Conservation (phyloP, 2,329 filamentous ascomycete species). For the Pestalotiopsis sp. region DNA sequence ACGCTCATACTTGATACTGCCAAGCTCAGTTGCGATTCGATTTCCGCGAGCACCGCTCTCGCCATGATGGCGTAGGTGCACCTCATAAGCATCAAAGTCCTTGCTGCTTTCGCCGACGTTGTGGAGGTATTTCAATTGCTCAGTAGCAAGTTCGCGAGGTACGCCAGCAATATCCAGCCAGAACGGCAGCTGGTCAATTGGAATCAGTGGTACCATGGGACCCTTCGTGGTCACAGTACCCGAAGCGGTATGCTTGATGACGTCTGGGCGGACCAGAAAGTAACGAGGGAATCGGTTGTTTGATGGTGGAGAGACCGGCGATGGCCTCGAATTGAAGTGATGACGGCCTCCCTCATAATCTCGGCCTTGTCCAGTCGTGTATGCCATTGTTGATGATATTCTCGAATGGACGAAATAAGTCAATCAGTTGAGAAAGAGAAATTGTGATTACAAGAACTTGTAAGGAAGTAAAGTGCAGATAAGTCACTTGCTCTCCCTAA, state of each 20-base stretch:
- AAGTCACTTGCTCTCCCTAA: not conserved
- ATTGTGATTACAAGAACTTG: not conserved
- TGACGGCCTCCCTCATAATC: not conserved
- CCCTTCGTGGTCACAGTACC: conserved; percentile 29
- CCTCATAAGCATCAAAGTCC: conserved; percentile 27
- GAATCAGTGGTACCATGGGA: conserved; percentile 55
- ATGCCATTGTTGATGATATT: not conserved
- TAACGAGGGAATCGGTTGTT: conserved; percentile 31
- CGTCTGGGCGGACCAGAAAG: conserved; percentile 47
- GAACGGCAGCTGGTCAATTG: conserved; percentile 52
- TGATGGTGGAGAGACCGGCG: not conserved
- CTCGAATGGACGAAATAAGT: not conserved
- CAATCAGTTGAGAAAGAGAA: not conserved
- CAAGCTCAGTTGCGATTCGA: not conserved
- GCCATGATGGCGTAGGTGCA: conserved; percentile 16
- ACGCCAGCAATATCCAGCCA: conserved; percentile 46
- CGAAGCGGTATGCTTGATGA: conserved; percentile 28
- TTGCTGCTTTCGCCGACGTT: conserved; percentile 37
- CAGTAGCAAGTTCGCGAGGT: conserved; percentile 41
- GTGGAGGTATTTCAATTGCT: conserved; percentile 40
- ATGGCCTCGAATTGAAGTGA: not conserved
- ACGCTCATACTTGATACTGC: not conserved
- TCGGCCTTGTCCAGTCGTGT: not conserved
- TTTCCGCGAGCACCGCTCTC: not conserved
- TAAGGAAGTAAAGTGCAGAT: not conserved